Base-by-base conservation (phyloP, 2,329 filamentous ascomycete genomes). In the Incumbomyces lentus region DNA sequence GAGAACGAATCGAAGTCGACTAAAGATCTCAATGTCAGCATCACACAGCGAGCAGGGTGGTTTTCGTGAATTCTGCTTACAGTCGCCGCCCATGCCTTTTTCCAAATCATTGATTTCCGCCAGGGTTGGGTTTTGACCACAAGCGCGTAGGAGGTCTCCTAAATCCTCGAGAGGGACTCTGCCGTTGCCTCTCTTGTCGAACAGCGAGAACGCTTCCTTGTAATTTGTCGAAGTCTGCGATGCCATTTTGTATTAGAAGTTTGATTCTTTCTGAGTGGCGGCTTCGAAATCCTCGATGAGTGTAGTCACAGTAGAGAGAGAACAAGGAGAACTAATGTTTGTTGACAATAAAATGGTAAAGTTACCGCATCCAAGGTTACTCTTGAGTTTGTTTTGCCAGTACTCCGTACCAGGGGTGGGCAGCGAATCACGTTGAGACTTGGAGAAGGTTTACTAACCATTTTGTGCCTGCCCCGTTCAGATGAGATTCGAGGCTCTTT, bases 131-230 rank as follows among this genome's bases (percentile, higher is more conserved):
- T 98, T 98, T 74, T 98, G 92, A 40, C 92, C 92, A 66, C 92
- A 98, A 46, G 92, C 92, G 64, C 92, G 85, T 57, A 98, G 81
- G 51, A 98, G 78, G 66, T 98, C 92, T 58, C 92, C 92, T 48
- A 98, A 79, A 55, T 82, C 84, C 57, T 90, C 84, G 66, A 89
- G 75, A 34, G 84, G 71, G 58, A 96, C 92, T 60, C 89, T 89
- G 64, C 90, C 89, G 65, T 86, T 94, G 64, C 92, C 92, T 68
- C 92, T 90, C 82, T 95, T 96, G 78, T 98, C 92, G 76, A 96
- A 98, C 67, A 98, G 85, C 61, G 89, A 89, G 72, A 98, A 98
- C 59, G 92, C 92, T 82, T 98, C 92, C 77, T 96, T 96, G 86
- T 96, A 98, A 83, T 98, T 96, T 73, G 90, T 96, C 52, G 79